Base-by-base conservation (phyloP, 371 early-diverging fungal species). In the Mortierella sp. region DNA sequence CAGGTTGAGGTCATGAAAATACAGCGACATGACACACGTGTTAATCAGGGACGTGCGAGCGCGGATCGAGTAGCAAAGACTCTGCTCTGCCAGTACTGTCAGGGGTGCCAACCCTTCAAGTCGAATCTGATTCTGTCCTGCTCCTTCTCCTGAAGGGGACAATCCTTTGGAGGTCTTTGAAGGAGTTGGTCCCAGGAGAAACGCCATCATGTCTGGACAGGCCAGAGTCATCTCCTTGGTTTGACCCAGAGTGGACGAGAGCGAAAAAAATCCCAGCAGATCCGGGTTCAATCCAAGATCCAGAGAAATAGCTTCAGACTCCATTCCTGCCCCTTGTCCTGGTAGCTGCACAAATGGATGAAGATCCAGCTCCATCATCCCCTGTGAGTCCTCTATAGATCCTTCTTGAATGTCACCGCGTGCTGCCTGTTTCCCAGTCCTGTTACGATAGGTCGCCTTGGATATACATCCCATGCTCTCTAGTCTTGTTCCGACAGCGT, bases 1-100 rank as follows among this genome's bases (percentile, higher is more conserved):
- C 31, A 89, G 80, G 50, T 87, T 80, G 70, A 89, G 78, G 50
- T 88, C 80, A 61, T 87, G 79, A 24, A 88, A 79, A 69, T 89
- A 89, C 11, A 86, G 82, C 9, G 86, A 79, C 86, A 91, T 77
- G 50, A 87, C 86, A 31, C 87, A 90, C 16, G 85, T 86, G 64
- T 88, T 87, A 4, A 91, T 71, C 24, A 89, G 45, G 7, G 87
- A 87, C n/a, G 85, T 85, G 73, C 88, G 87, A 14, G 74, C 61
- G 10, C 72, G 63, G 41, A 91, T 72, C 1, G 91, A 85, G 34
- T 76, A 50, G 24, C 77, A 75, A 26, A 88, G 73, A 26, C 86
- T 86, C 19, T 86, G 79, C 4, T 68, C 67, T 3, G 79, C 80
- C 6, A 89, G 82, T 0, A 85, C 81, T 14, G 79, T 71, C 24